A percentile compares a stretch with the other conserved stretches of the same genome.
phyloP scores from a whole-genome alignment of 164 flowering plant genomes.

The Paratinospora sagittata region DNA sequence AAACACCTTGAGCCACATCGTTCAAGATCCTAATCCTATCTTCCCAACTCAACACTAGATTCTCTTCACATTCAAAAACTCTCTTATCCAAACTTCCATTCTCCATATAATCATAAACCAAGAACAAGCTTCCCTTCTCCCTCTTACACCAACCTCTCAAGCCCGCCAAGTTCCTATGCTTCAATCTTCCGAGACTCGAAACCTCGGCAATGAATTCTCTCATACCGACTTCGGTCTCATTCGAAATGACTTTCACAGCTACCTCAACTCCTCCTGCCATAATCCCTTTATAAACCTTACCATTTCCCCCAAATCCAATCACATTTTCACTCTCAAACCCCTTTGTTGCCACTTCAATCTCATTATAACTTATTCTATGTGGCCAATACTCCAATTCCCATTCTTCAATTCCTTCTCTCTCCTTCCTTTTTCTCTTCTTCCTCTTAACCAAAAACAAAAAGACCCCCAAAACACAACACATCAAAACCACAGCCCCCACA shows the following conservation, averaged over 20 bases:
- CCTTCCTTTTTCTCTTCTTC: conserved; percentile 19
- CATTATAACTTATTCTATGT: conserved; percentile 42
- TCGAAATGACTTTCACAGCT: too few relatives aligned
- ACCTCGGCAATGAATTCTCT: conserved; percentile 43
- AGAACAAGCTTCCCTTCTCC: conserved; percentile 27
- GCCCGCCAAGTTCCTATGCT: conserved; percentile 43
- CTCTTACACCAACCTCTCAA: conserved; percentile 47
- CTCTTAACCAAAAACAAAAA: conserved; percentile 21
- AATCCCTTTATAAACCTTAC: conserved; percentile 60
- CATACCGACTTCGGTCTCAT: conserved; percentile 26
- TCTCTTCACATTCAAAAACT: conserved; percentile 30
- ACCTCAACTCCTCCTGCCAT: conserved; percentile 36
- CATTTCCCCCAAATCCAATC: conserved; percentile 64
- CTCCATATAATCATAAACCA: conserved; percentile 45
- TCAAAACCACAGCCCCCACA: conserved; percentile 22
- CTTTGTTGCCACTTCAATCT: conserved; percentile 44
- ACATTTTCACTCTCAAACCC: conserved; percentile 50
- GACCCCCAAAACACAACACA: conserved; percentile 11
- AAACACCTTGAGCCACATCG: conserved; percentile 36
- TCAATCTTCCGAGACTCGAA: conserved; percentile 43
- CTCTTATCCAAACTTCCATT: conserved; percentile 47
- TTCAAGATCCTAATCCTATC: conserved; percentile 29
- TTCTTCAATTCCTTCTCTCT: conserved; percentile 48
- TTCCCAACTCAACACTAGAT: conserved; percentile 27
- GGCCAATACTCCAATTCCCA: conserved; percentile 85